Evolutionary conservation across 805 yeast genomes (phyloP), one percentile per base, ranked within the genome.

Genomic region (Candida michaelii): DNA sequence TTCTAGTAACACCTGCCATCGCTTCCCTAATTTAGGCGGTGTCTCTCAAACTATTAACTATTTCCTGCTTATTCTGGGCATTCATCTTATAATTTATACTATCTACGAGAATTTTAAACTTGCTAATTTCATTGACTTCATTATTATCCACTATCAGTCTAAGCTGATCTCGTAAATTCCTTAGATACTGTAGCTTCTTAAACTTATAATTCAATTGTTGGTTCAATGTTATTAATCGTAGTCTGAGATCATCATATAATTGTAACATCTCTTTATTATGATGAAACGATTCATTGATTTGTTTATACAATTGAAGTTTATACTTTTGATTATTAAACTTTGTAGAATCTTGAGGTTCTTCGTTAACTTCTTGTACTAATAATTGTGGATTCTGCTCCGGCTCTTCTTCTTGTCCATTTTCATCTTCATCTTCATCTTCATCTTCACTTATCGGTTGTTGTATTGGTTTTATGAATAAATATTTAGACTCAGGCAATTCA

Each of bases 401-500:
- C 14, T 46, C 39, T 24, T 35, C 30, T 10, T 24, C 30, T 9
- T 12, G 30, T 13, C 14, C 36, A 13, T 27, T 18, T 13, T 31
- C 45, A 29, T 33, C 47, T 10, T 46, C 43, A 3, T 24, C 40
- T 16, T 34, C 29, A 4, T 33, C 36, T 19, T 21, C 23, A 21
- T 21, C 31, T 16, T 17, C 10, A 13, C 31, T 27, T 14, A 15
- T 27, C 4, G 12, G 15, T 9, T 21, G 27, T 10, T 21, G 30
- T 14, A 2, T 17, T 4, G 37, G 43, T 27, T 25, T 32, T 14
- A 43, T 19, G 36, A 59, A 46, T 36, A 69, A 52, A 42, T 65
- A 62, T 43, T 56, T 57, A 8, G 60, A 44, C 35, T 65, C 67
- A 2, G 74, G 74, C 25, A 69, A 51, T 34, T 60, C 65, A 1